Evolutionary conservation across 768 basidiomycete species (phyloP).

Genomic region (Russula sp.): DNA sequence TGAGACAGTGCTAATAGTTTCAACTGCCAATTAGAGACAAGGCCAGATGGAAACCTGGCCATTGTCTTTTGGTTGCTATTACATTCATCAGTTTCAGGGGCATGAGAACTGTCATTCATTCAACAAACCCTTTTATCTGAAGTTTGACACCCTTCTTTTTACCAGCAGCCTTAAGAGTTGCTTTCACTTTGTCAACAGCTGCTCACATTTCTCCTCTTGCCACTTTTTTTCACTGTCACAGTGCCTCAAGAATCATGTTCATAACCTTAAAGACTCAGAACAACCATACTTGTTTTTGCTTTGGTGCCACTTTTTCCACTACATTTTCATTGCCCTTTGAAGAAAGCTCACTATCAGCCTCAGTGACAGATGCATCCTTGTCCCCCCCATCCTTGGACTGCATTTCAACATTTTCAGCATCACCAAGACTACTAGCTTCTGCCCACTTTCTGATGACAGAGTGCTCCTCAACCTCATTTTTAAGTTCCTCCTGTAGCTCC

Average conservation of each 20-base stretch:
- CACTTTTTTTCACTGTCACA: not conserved
- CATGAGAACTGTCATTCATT: not conserved
- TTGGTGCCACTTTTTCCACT: not conserved
- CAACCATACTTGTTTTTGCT: not conserved
- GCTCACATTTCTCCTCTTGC: not conserved
- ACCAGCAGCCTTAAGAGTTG: not conserved
- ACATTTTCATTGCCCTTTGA: not conserved
- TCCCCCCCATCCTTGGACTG: not conserved
- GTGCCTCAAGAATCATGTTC: not conserved
- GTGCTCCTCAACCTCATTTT: not conserved
- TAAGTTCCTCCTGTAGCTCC: not conserved
- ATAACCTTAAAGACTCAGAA: not conserved
- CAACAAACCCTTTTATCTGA: not conserved
- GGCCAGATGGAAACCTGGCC: not conserved
- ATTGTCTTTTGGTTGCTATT: not conserved
- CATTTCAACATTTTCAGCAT: not conserved
- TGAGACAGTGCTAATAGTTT: not conserved
- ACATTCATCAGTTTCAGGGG: not conserved
- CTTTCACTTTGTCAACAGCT: not conserved
- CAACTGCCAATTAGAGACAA: not conserved
- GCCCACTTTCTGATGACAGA: not conserved
- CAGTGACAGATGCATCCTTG: not conserved
- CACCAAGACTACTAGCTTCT: too few species aligned
- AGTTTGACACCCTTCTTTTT: not conserved
- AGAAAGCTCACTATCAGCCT: not conserved